A percentile compares a stretch with the other conserved stretches of the same genome.
Evolutionary conservation across 179 eudicot genomes (phyloP).

Genomic region (Patellifolia procumbens): DNA sequence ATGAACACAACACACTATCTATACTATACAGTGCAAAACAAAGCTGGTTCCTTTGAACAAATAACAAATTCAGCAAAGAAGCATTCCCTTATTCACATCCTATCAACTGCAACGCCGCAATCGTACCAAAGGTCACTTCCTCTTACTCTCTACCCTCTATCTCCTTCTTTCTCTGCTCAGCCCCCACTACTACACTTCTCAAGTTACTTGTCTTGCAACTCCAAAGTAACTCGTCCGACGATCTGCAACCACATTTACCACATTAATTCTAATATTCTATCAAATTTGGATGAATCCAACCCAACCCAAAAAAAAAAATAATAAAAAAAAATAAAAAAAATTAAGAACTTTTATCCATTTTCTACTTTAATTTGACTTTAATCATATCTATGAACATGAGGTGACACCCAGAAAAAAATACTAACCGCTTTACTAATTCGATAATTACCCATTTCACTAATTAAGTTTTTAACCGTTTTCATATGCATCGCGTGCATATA

Average conservation of each 20-base stretch:
- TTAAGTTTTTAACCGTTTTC: too few species aligned
- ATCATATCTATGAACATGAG: too few species aligned
- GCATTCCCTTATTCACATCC: neutral
- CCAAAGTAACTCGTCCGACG: neutral
- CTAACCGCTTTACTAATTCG: too few species aligned
- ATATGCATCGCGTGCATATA: too few species aligned
- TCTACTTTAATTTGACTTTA: neutral
- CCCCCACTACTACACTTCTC: neutral
- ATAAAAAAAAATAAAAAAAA: neutral
- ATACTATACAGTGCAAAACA: conserved; percentile 5
- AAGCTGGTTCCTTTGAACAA: neutral
- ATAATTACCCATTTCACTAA: too few species aligned
- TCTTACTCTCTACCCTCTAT: neutral
- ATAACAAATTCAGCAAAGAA: neutral
- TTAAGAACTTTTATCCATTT: neutral
- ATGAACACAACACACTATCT: conserved; percentile 8
- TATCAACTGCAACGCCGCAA: too few species aligned
- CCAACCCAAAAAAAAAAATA: too few species aligned
- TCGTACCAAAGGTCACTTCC: neutral
- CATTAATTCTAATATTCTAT: conserved; percentile 3
- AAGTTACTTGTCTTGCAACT: neutral
- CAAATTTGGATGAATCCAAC: neutral
- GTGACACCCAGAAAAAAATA: too few species aligned
- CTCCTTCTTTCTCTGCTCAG: neutral
- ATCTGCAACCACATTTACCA: neutral